phyloP scores from a whole-genome alignment of 805 yeast genomes.

The Ogataea chonburiensis region DNA sequence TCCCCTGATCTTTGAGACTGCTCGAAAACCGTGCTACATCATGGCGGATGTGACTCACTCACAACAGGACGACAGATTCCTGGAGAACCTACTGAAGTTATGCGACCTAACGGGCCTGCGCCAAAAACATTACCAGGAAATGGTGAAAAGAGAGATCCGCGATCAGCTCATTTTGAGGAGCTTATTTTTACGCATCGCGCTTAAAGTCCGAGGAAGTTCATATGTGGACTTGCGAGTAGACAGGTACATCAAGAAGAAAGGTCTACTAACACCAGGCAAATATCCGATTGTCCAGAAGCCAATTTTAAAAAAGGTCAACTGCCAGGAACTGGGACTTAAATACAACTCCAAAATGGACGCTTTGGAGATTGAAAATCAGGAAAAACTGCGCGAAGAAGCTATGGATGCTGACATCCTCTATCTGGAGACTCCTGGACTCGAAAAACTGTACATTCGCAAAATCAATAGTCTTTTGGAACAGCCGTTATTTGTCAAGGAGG shows the following conservation, averaged over 20 bases:
- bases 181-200: constrained; percentile 11
- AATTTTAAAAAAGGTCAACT: constrained; percentile 16
- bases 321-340: constrained; percentile 13
- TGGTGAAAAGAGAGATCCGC: constrained; percentile 13
- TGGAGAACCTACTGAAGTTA: constrained; percentile 19
- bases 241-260: constrained; percentile 17
- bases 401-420: constrained; percentile 24
- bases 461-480: constrained; percentile 6
- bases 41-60: constrained; percentile 15
- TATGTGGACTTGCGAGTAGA: constrained; percentile 18
- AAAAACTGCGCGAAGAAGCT: constrained; percentile 15
- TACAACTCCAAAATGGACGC: constrained; percentile 19
- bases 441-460: constrained; percentile 18
- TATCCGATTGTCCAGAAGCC: constrained; percentile 28
- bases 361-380: constrained; percentile 19
- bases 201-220: constrained; percentile 9
- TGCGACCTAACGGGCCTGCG: constrained; percentile 29
- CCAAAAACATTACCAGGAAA: constrained; percentile 15
- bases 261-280: constrained; percentile 13
- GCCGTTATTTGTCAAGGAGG: constrained; percentile 9
- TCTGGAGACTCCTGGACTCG: constrained; percentile 15
- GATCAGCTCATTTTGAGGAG: constrained; percentile 12
- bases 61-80: constrained; percentile 23
- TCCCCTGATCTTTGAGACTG: constrained; percentile 27
- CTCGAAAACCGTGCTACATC: constrained; percentile 18